These are phyloP conservation scores for Funneliformis caledonium DNA, from an alignment of 371 early-diverging fungal genomes.

Conservation along the genomic window DNA sequence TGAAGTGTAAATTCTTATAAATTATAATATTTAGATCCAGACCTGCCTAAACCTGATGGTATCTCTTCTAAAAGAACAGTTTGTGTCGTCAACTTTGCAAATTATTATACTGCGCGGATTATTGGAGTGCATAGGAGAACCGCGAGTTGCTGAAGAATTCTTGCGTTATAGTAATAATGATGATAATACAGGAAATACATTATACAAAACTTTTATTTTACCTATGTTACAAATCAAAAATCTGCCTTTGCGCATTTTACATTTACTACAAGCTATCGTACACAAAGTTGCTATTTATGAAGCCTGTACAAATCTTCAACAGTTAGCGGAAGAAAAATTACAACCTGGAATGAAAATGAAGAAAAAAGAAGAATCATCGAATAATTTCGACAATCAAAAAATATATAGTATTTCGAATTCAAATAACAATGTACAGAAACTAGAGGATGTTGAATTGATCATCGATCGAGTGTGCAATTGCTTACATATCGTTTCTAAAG, in stretches of 20 bases:
- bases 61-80: conserved; percentile 14
- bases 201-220: conserved; percentile 35
- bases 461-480: neutral
- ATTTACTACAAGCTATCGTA: conserved; percentile 32
- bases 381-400: neutral
- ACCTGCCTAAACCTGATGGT: conserved; percentile 16
- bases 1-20: neutral
- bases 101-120: conserved; percentile 19
- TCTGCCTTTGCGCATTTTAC: conserved; percentile 15
- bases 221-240: conserved; percentile 20
- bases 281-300: conserved; percentile 31
- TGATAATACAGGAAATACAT: neutral
- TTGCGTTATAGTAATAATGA: conserved; percentile 7
- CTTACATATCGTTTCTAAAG: conserved; percentile 34
- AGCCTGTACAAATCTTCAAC: conserved; percentile 21
- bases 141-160: conserved; percentile 27
- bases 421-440: neutral
- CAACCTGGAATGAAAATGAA: neutral
- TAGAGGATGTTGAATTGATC: neutral
- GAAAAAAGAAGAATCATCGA: conserved; percentile 13
- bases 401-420: neutral
- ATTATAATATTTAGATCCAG: neutral
- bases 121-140: conserved; percentile 34
- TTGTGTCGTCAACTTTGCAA: conserved; percentile 30
- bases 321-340: conserved; percentile 14